Conservation (phyloP, 148 eudicot genomes). For the Spergularia marina region DNA sequence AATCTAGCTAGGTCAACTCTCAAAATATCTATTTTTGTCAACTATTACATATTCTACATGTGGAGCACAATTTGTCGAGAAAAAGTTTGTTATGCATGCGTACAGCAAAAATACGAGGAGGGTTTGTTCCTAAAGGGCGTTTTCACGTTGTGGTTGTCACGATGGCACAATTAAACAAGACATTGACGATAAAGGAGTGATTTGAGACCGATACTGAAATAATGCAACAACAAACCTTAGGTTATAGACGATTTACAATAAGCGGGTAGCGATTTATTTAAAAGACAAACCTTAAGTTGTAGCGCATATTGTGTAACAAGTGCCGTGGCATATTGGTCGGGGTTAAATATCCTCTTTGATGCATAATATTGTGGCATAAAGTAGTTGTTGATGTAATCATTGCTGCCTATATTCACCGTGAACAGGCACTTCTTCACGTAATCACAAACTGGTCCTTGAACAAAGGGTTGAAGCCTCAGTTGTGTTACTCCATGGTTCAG, state of each 20-base stretch:
- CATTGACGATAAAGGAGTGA: not conserved
- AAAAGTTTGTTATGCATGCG: no score
- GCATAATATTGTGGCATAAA: slow-evolving; percentile 32
- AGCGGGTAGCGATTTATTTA: no score
- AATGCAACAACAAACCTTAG: not conserved
- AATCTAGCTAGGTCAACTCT: no score
- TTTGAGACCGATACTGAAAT: not conserved
- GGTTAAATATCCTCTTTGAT: slow-evolving; percentile 9
- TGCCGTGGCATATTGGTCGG: slow-evolving; percentile 28
- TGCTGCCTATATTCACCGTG: slow-evolving; percentile 45
- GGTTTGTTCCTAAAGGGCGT: no score
- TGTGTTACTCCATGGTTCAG: slow-evolving; percentile 16
- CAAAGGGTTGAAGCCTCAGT: not conserved
- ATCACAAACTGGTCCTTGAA: not conserved
- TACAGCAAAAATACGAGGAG: no score
- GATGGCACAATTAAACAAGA: not conserved
- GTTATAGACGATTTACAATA: no score
- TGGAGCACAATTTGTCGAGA: no score
- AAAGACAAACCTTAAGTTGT: slow-evolving; percentile 33
- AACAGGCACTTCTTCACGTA: slow-evolving; percentile 42
- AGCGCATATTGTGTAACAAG: slow-evolving; percentile 31
- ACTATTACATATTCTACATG: no score
- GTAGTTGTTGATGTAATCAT: slow-evolving; percentile 64
- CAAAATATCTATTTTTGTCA: no score
- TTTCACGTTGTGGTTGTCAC: no score